Evolutionary conservation across 352 stramenopile species (phyloP), one percentile per base, ranked within the genome.

Genomic region (Globisporangium uncinulatum): DNA sequence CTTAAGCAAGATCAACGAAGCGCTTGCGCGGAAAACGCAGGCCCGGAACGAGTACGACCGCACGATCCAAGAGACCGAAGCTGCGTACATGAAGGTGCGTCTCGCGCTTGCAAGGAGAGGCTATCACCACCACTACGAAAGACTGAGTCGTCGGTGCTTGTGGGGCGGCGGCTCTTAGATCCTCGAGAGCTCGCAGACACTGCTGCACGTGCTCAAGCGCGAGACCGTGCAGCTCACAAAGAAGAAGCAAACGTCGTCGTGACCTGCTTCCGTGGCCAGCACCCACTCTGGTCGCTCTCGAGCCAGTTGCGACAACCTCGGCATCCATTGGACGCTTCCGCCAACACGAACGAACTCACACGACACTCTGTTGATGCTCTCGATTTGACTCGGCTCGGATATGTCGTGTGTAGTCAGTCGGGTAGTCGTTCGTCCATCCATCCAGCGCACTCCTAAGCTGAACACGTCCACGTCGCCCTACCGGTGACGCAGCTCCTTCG

Each of bases 171-270:
- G 3, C 17, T 32, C 17, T 19, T 54, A 83, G 87, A 98, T 98
- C 62, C 71, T 98, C 43, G 92, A 98, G 71, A 94, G 77, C 58
- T 97, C 89, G 42, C 91, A 98, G 69, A 98, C 93, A 39, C 73
- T 98, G 56, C 81, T 98, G 10, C 88, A 98, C 60, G 93, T 98
- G 60, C 89, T 98, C 62, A 97, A 97, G 73, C 74, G 92, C 17
- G 92, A 98, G 69, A 96, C 89, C 0, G 83, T 96, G 46, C 94
- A 96, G 60, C 75, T 98, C n/a, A 96, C 77, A 41, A 98, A 98
- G 86, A 98, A 97, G 77, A 97, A 97, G 71, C 87, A 97, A 59
- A 92, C 85, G 19, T 95, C 83, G 19, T 91, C 76, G 47, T 88
- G 73, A 50, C 29, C 11, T 17, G 19, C 42, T 24, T 4, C 24